Conservation (phyloP, 2,329 filamentous ascomycete species). For the Cryphonectria radicalis region DNA sequence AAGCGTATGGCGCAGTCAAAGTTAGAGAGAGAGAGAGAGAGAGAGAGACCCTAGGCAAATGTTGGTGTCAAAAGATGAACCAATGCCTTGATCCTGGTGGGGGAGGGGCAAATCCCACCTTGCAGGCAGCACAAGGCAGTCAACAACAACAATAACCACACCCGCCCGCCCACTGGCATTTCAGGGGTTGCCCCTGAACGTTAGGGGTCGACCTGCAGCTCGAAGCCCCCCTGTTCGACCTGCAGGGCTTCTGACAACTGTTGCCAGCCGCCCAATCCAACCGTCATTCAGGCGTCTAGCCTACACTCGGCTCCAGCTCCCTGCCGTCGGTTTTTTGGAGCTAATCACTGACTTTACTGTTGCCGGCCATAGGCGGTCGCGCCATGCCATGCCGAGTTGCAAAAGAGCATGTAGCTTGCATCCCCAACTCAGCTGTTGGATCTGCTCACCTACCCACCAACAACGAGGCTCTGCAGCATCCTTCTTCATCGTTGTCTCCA, state of each 20-base stretch:
- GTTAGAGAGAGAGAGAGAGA: not conserved
- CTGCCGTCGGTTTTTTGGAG: not conserved
- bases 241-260: constrained; percentile 19
- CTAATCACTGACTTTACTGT: not conserved
- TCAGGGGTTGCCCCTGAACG: constrained; percentile 25
- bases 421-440: not conserved
- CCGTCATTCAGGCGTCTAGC: not conserved
- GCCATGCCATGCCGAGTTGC: constrained; percentile 3
- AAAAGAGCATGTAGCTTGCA: constrained; percentile 1
- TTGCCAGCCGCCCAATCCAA: constrained; percentile 16
- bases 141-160: constrained; percentile 8
- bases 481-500: not conserved
- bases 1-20: not conserved
- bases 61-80: not conserved
- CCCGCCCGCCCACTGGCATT: constrained; percentile 6
- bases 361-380: constrained; percentile 17
- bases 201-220: constrained; percentile 13
- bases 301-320: constrained; percentile 1
- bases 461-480: not conserved
- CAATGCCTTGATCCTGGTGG: constrained; percentile 21
- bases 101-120: constrained; percentile 27
- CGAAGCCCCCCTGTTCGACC: not conserved
- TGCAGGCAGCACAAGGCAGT: constrained; percentile 10
- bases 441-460: not conserved
- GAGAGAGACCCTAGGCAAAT: not conserved